Base-by-base conservation (phyloP, 2,329 filamentous ascomycete species). In the Monosporascus sp. region DNA sequence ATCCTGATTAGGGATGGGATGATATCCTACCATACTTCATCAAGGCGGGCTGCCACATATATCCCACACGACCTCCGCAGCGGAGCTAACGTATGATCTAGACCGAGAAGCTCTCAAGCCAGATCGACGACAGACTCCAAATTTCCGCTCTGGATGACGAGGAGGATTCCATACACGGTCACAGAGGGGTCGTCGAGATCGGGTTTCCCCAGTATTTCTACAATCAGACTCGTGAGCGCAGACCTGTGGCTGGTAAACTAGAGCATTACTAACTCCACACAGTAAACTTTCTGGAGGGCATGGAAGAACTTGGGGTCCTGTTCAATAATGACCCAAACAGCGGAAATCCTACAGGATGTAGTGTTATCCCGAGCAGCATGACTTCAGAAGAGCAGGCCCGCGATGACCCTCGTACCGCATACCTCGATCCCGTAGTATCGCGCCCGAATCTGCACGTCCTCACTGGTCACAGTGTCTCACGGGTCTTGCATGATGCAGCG, bases 1-100 rank as follows among this genome's bases (percentile, higher is more conserved):
- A 73, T 46, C 62, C 65, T 0, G 70, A 68, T 2, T 77, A 74
- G 74, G 69, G 70, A 18, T 77, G 72, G 71, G 57, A 71, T 1
- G 67, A 65, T 22, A 61, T 82, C 11, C 61, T 76, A 1, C 77
- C 74, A 0, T 81, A 80, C 56, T 77, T 81, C 57, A 67, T 69
- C 27, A 80, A 79, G 67, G 75, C 74, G 35, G 49, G 55, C 20
- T 41, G 55, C 38, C n/a, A 35, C 9, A 14, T 35, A 11, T 35
- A 35, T 35, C 31, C 5, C 31, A 5, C 31, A 2, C 31, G 11
- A 14, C 31, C 4, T 35, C 14, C 31, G 31, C 11, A 9, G 46
- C 9, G 25, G 17, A 37, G 36, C 50, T 57, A 6, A 56, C 37
- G 7, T 22, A 24, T 41, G 31, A 35, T 48, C 14, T 44, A 72